Evolutionary conservation across 805 yeast genomes (phyloP), one percentile per base, ranked within the genome.

Genomic region (Lachancea meyersii): DNA sequence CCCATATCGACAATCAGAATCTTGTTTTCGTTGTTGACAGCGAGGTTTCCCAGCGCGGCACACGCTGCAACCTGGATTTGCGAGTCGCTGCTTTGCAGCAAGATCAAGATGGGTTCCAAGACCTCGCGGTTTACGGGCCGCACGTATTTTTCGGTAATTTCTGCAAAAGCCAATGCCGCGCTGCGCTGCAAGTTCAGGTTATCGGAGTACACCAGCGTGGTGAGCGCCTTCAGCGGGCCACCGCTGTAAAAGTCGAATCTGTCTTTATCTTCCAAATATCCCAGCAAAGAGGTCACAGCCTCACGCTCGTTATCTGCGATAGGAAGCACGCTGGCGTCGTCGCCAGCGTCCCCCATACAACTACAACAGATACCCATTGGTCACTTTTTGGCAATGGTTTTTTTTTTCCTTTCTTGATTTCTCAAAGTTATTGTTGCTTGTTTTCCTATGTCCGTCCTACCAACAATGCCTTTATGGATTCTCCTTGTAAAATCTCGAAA

Each of bases 21-120:
- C 64, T 93, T 93, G 69, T 93, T 93, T 48, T 86, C 96, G 58
- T 88, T 89, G 67, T 93, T 88, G 24, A 93, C 98, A 2, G 99
- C 99, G 57, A 93, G 71, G 57, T 93, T 93, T n/a, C 98, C 98
- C 52, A 93, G 70, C 2, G 98, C 97, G 5, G 97, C 98, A 65
- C 97, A 91, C 0, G 98, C 97, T 6, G 98, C 98, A 41, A 97
- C 76, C 68, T 93, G 97, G 28, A 93, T 96, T 67, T 93, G 98
- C 44, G 89, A 77, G 63, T 93, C 98, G 16, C 82, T 72, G 48
- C 85, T 78, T 63, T 91, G 96, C 51, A 93, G 71, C 38, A 93
- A 72, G 37, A 87, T 85, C 47, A 93, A 72, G 32, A 93, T 89
- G 38, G 97, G 98, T 63, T 93, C 97, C 52, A 93, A 71, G 3